Evolutionary conservation across 345 rosid genomes (phyloP).

Genomic region (Dipteronia dyeriana): DNA sequence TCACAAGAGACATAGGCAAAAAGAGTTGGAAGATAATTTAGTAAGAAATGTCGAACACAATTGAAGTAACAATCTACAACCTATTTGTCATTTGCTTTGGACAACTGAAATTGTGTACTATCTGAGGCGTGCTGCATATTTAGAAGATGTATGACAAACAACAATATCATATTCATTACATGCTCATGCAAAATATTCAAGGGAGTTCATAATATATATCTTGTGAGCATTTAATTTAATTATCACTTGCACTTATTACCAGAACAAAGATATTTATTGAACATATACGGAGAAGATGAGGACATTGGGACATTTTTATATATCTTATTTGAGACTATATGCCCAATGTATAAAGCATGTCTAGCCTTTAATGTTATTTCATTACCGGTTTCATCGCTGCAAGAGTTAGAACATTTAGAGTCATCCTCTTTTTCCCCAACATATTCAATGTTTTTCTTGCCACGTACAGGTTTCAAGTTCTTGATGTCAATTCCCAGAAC

Average conservation of each 20-base stretch:
- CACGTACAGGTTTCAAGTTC: no score
- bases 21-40: background rate
- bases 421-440: conserved; percentile 23
- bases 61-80: background rate
- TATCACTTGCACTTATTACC: background rate
- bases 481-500: no score
- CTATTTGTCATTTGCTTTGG: background rate
- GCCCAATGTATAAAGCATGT: background rate
- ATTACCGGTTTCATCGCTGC: conserved; percentile 10
- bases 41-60: background rate
- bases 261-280: conserved; percentile 10
- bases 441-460: no score
- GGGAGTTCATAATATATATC: background rate
- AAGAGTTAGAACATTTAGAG: background rate
- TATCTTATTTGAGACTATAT: background rate
- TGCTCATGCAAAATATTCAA: background rate
- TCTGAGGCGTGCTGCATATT: background rate
- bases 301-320: background rate
- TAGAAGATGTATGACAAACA: background rate
- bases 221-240: background rate
- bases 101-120: background rate
- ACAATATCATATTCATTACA: background rate
- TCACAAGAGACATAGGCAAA: background rate
- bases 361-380: background rate
- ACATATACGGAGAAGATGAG: background rate